Base-by-base conservation (phyloP, 164 flowering plant genomes). In the Chloranthus sessilifolius region DNA sequence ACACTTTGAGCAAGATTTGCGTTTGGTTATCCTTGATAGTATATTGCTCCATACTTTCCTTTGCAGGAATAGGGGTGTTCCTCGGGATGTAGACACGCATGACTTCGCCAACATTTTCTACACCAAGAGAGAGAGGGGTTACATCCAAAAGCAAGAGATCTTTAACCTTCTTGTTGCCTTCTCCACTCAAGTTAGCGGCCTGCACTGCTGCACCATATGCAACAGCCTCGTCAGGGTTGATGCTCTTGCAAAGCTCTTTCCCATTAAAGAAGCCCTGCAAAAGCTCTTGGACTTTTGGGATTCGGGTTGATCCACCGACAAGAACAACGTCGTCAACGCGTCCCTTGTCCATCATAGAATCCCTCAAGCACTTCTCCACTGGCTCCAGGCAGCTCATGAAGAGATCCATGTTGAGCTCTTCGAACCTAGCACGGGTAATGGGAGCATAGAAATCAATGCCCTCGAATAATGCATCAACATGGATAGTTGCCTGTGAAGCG, bases 121-220 rank as follows among this genome's bases (percentile, higher is more conserved):
- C 1, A 24, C 85, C 85, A 27, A 66, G 76, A 14, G 76, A 71
- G 5, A 79, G 74, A 49, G 84, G 78, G 1, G 81, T 71, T 7
- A 73, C 81, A 50, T 78, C 83, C 39, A 74, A 46, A 1, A 79
- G 65, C 49, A 74, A 53, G 9, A 79, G 44, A 26, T 76, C 81
- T 50, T 71, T 74, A 3, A 75, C 76, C 66, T 75, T 73, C n/a
- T n/a, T n/a, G 33, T 71, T 72, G 12, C 79, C 79, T 58, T 74
- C 78, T 34, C 78, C 81, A 45, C 68, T 68, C 62, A 74, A 53
- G 39, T 72, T 69, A 1, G 78, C 80, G 50, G 83, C 80, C 22
- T 72, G 80, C 1, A 73, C 78, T 31, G 80, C 83, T 35, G 80
- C 80, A 30, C 80, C 83, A 40, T 75, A 72, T 7, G 83, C 80